Percentiles rank a stretch among this genome's conserved stretches.
These are phyloP conservation scores for Paramecium sexaurelia DNA, from an alignment of 73 alveolate species.

Conservation along the genomic window DNA sequence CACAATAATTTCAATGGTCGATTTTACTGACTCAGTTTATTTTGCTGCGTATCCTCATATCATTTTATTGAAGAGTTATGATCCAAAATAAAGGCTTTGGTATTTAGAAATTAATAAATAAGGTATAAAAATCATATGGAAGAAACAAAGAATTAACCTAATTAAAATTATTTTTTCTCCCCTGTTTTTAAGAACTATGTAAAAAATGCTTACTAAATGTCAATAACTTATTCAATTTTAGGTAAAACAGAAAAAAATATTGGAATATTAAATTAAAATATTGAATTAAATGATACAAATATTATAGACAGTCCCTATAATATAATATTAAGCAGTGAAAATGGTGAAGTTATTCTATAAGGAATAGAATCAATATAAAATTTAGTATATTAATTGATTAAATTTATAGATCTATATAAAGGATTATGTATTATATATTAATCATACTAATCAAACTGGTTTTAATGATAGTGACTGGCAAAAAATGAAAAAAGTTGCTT, in stretches of 20 bases:
- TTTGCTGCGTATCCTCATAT: neutral
- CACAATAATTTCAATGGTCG: neutral
- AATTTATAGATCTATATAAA: neutral
- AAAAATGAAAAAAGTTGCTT: neutral
- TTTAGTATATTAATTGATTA: neutral
- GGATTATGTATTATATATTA: neutral
- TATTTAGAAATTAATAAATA: neutral
- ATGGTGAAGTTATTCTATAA: neutral
- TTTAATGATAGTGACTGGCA: neutral
- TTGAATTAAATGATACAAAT: neutral
- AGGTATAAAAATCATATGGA: neutral
- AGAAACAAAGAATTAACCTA: neutral
- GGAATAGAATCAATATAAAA: neutral
- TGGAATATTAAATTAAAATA: neutral
- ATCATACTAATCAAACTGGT: neutral
- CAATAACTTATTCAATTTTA: neutral
- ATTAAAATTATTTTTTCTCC: neutral
- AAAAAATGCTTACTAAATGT: neutral
- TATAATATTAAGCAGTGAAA: neutral
- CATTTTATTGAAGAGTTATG: neutral
- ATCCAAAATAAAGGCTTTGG: neutral
- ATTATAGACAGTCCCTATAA: neutral
- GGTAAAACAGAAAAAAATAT: neutral
- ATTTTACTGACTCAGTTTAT: neutral
- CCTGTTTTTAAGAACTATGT: neutral